Base-by-base conservation (phyloP, 2,329 filamentous ascomycete genomes). In the Colletotrichum graminicola region DNA sequence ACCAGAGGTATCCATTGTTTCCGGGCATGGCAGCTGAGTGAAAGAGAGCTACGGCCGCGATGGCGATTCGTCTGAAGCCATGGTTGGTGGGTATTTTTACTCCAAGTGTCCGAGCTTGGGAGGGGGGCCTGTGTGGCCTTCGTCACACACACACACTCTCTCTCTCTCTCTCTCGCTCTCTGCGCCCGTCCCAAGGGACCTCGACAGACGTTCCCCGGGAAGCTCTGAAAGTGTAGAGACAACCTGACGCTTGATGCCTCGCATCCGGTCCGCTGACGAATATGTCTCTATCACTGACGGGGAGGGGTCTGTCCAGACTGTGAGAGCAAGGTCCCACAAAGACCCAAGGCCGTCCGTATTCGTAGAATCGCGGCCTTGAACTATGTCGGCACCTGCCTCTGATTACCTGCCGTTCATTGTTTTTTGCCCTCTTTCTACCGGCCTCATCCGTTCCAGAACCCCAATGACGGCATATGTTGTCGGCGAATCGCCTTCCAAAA, bases 1-100 rank as follows among this genome's bases (percentile, higher is more conserved):
- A 16, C 34, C 54, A 23, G 5, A 56, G 21, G 18, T 36, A 41
- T n/a, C 32, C 32, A 56, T 39, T 21, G 11, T n/a, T 56, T 39
- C 54, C 34, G 54, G n/a, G 12, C n/a, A n/a, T 56, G 36, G 34
- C 34, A 39, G 11, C 34, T 11, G 32, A 16, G 34, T 39, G 11
- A 60, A 32, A 45, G 23, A 60, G 10, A 59, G 55, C 41, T 29
- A 43, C 39, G 56, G 56, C 23, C 8, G 39, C 11, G 18, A 41
- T 8, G 56, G 56, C 39, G 8, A 45, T 45, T 60, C 10, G n/a
- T 60, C 56, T 8, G 39, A 60, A 47, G 43, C 43, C 43, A 23
- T 47, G 21, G 43, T 23, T n/a, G 43, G 21, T 23, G n/a, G 21
- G 10, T 41, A 57, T 39, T 57, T 57, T 39, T 26, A 39, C 34